Percentiles rank a stretch among this genome's conserved stretches.
phyloP scores from a whole-genome alignment of 23 red algal genomes.

The Cyanidioschyzon merolae region DNA sequence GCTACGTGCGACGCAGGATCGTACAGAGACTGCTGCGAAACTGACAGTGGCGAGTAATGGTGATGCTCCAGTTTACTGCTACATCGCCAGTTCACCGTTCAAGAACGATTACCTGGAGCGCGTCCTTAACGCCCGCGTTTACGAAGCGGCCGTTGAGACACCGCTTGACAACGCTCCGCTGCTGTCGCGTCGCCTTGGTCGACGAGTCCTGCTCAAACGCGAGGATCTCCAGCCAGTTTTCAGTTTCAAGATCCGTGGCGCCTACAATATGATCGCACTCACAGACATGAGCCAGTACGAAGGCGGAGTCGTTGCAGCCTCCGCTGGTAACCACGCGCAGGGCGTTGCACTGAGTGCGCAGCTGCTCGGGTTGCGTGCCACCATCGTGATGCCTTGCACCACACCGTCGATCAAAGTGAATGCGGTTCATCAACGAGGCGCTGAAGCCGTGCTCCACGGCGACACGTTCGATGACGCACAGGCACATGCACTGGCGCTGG shows the following conservation, averaged over 20 bases:
- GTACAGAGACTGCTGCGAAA: too few species aligned
- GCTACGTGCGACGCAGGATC: too few species aligned
- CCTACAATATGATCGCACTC: constrained; percentile 95
- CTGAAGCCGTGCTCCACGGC: constrained; percentile 49
- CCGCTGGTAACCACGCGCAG: constrained; percentile 92
- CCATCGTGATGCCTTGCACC: constrained; percentile 84
- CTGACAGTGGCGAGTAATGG: not conserved
- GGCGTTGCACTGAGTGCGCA: constrained; percentile 81
- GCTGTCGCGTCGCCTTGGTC: constrained; percentile 40
- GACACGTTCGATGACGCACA: constrained; percentile 83
- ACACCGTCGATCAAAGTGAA: constrained; percentile 91
- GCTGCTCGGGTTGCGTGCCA: constrained; percentile 47
- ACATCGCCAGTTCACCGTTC: constrained; percentile 50
- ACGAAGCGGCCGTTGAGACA: constrained; percentile 71
- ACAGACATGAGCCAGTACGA: constrained; percentile 3
- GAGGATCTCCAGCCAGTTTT: constrained; percentile 86
- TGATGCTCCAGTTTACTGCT: constrained; percentile 33
- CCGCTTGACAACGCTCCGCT: constrained; percentile 45
- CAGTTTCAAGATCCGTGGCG: constrained; percentile 87
- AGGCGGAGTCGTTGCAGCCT: constrained; percentile 74
- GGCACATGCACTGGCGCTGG: constrained; percentile 31
- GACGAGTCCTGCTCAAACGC: constrained; percentile 59
- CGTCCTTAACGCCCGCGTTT: constrained; percentile 66
- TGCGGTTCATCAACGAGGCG: constrained; percentile 72
- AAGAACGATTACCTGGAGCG: constrained; percentile 76